Conservation (phyloP, 176 grass and related monocot genomes). For the Paspalum notatum region DNA sequence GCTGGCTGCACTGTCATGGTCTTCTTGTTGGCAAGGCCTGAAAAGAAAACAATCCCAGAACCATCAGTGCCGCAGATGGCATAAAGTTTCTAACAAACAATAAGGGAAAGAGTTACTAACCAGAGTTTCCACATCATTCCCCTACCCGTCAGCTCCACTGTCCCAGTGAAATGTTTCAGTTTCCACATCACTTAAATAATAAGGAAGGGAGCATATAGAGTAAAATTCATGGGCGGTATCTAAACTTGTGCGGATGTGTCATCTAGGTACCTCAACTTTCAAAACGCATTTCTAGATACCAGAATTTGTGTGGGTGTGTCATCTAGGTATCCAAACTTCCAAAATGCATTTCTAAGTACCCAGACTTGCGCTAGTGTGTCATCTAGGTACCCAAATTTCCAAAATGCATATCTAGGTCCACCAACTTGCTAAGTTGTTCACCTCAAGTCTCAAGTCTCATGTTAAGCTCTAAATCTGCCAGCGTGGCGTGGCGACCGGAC, state of each 20-base stretch:
- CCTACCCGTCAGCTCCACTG: background rate
- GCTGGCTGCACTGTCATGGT: conserved; percentile 58
- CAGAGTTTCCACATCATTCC: conserved; percentile 42
- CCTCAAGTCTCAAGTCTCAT: no score
- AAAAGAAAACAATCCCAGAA: background rate
- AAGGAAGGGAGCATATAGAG: background rate
- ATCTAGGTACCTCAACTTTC: background rate
- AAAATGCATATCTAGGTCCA: no score
- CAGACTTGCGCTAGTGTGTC: no score
- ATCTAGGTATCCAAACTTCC: no score
- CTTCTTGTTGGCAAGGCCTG: conserved; percentile 85
- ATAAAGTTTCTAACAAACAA: background rate
- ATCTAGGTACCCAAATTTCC: no score
- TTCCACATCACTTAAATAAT: background rate
- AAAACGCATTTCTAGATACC: no score
- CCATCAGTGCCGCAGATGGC: background rate
- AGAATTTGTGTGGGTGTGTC: no score
- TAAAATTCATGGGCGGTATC: background rate
- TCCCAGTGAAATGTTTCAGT: background rate
- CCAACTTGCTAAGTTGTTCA: background rate
- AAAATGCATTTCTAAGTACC: no score
- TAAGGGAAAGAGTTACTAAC: conserved; percentile 14
- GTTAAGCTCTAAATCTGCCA: no score
- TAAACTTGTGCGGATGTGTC: background rate
- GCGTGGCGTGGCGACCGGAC: no score